Evolutionary conservation across 768 basidiomycete genomes (phyloP), one percentile per base, ranked within the genome.

Genomic region (Phanerodontia chrysosporium): DNA sequence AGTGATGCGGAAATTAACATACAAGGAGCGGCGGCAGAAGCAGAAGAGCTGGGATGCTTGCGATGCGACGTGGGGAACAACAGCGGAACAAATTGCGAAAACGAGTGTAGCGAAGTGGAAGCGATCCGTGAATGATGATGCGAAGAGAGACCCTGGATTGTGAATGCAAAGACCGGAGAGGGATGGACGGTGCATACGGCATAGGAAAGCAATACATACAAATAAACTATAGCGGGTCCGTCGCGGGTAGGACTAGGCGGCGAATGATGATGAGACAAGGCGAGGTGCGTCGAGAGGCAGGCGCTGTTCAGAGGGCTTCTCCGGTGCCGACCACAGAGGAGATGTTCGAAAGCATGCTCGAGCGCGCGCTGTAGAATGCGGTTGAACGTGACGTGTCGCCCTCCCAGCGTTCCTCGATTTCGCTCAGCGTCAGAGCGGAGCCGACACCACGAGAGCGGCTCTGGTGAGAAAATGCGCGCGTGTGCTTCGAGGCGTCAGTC

Each of bases 341-440:
- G 52, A 53, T 39, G 8, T n/a, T 39, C 30, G 52, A 51, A 32
- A 42, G 14, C 28, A 49, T 51, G 42, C 54, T 61, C 27, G 58
- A 59, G 13, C 58, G 60, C 44, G 60, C 49, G 48, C 55, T 61
- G 56, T 55, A 56, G 36, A 56, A 57, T 27, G 55, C 60, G 42
- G 56, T 57, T n/a, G 55, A 61, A 27, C 48, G 55, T 27, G 52
- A 39, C 52, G 39, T 55, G 13, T 49, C 58, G 42, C 51, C 45
- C 44, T 59, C 58, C 58, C 58, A 59, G 25, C 49, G 44, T 27
- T 53, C 58, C 45, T 35, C 36, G 28, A 49, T 36, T 36, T 53
- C 52, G 21, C 30, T 28, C n/a, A 53, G 52, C 36, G 52, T 42
- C 22, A 21, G 18, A 16, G n/a, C 35, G 10, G 27, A 22, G 39